Percentiles rank a stretch among this genome's conserved stretches.
phyloP scores from a whole-genome alignment of 495 filamentous ascomycete species.

The Xylaria telfairii region DNA sequence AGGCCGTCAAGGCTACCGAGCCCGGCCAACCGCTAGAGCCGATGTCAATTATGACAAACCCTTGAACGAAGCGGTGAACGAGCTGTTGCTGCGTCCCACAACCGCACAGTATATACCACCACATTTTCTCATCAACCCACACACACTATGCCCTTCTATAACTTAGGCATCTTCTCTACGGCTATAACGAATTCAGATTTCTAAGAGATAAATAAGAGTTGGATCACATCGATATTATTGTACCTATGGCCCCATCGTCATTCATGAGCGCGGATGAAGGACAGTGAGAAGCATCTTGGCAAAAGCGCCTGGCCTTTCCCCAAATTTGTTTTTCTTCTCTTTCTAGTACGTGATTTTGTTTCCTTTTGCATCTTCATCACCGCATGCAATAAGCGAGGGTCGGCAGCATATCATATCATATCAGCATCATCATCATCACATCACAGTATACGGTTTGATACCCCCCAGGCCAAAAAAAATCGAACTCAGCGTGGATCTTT shows the following conservation, averaged over 20 bases:
- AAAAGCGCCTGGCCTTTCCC: not conserved
- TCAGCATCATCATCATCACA: constrained; percentile 11
- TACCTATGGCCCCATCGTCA: not conserved
- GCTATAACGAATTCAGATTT: not conserved
- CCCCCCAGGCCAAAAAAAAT: not conserved
- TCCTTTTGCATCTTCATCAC: not conserved
- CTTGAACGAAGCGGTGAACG: not conserved
- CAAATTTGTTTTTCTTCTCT: not conserved
- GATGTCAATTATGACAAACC: constrained; percentile 8
- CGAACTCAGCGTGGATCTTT: constrained; percentile 4
- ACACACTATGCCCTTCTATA: not conserved
- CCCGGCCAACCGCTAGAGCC: constrained; percentile 16
- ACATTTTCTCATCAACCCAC: not conserved
- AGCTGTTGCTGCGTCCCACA: not conserved
- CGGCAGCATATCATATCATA: constrained; percentile 14
- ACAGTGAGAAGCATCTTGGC: not conserved
- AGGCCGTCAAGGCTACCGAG: constrained; percentile 22
- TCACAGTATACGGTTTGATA: constrained; percentile 21
- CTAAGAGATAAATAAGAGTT: constrained; percentile 17
- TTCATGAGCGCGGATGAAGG: not conserved
- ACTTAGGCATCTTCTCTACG: not conserved
- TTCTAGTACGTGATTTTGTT: not conserved
- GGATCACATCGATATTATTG: constrained; percentile 15
- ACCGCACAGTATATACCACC: not conserved
- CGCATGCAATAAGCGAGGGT: constrained; percentile 22